These are phyloP conservation scores for Nemania serpens DNA, from an alignment of 2,329 filamentous ascomycete genomes.

Conservation along the genomic window DNA sequence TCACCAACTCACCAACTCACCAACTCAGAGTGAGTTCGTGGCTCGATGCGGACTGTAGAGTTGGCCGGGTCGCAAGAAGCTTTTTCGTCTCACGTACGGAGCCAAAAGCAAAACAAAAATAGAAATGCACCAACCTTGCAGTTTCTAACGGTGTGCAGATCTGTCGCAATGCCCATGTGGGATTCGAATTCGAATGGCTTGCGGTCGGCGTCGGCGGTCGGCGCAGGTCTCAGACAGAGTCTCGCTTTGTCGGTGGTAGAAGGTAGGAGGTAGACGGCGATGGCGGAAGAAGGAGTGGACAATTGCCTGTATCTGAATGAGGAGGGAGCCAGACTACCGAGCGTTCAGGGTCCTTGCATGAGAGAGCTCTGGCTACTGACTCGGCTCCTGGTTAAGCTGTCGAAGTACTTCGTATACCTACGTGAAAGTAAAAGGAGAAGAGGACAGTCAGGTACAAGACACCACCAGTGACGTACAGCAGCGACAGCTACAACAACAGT, in stretches of 20 bases:
- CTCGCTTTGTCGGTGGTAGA: slow-evolving; percentile 12
- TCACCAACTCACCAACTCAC: neutral
- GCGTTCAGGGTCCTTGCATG: slow-evolving; percentile 24
- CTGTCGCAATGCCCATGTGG: neutral
- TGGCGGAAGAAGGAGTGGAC: slow-evolving; percentile 12
- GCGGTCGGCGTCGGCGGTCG: slow-evolving; percentile 22
- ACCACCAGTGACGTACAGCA: slow-evolving; percentile 22
- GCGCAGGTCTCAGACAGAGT: slow-evolving; percentile 27
- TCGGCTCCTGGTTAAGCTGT: neutral
- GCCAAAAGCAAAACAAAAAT: slow-evolving; percentile 2
- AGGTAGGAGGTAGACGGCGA: too few relatives aligned
- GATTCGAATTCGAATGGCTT: slow-evolving; percentile 13
- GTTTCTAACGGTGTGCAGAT: slow-evolving; percentile 1
- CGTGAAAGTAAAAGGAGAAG: slow-evolving; percentile 3
- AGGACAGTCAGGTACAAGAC: slow-evolving; percentile 14
- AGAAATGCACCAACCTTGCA: slow-evolving; percentile 17
- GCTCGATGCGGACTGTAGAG: neutral
- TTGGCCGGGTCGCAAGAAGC: slow-evolving; percentile 18
- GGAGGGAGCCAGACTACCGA: slow-evolving; percentile 9
- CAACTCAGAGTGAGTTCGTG: neutral
- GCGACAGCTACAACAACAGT: neutral
- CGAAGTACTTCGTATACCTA: slow-evolving; percentile 15
- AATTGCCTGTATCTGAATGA: slow-evolving; percentile 17
- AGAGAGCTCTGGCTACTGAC: slow-evolving; percentile 10
- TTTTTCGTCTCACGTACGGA: slow-evolving; percentile 21